Conservation (phyloP, 169 alveolate species). For the Plasmodium yoelii region DNA sequence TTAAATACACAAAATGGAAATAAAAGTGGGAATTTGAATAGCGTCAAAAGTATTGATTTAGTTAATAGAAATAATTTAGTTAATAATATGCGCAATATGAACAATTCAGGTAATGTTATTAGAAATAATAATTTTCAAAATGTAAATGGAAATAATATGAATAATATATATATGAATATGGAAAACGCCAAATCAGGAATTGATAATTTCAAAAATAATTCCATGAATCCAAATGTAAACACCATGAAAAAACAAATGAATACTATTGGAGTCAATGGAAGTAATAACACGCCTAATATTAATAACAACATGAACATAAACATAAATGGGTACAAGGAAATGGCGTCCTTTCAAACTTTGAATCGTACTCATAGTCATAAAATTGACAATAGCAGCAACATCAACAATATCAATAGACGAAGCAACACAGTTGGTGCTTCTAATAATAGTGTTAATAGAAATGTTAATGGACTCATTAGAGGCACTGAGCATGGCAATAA, state of each 20-base stretch:
- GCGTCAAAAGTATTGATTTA: neutral
- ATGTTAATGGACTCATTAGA: too few species aligned
- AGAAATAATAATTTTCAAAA: conserved; percentile 7
- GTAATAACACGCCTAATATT: neutral
- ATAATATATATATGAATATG: conserved; percentile 1
- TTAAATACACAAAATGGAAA: too few species aligned
- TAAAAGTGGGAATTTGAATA: too few species aligned
- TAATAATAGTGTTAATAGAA: too few species aligned
- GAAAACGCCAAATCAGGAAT: neutral
- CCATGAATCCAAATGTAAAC: neutral
- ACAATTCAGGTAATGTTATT: neutral
- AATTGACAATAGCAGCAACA: neutral
- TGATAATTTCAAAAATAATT: neutral
- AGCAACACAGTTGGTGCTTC: too few species aligned
- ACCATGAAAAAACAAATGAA: neutral
- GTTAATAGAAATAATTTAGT: neutral
- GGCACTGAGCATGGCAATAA: neutral
- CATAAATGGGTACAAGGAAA: neutral
- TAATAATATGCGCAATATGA: neutral
- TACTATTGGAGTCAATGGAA: neutral
- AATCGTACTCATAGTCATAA: neutral
- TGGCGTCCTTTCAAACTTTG: neutral
- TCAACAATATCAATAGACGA: neutral
- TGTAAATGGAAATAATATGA: neutral
- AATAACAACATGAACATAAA: neutral